Evolutionary conservation across 2,329 filamentous ascomycete genomes (phyloP).

Genomic region (Berkeleyomyces rouxiae): DNA sequence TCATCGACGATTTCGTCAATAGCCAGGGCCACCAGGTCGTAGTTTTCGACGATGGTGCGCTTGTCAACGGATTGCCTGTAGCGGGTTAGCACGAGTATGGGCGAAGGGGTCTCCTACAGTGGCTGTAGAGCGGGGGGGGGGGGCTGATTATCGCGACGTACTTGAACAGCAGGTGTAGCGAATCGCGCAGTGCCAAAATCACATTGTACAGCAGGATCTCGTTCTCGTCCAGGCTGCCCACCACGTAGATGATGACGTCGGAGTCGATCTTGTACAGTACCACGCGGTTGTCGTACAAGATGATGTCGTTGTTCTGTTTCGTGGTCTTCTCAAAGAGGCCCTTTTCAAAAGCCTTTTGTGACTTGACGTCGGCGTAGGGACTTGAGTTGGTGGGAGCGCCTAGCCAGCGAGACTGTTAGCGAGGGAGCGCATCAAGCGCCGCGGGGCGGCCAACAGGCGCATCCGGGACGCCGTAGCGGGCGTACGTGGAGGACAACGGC

Average conservation of each 20-base stretch:
- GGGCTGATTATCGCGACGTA: conserved; percentile 27
- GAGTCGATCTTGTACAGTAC: conserved; percentile 97
- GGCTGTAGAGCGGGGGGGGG: neutral
- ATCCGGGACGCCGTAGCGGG: conserved; percentile 1
- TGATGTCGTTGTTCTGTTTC: conserved; percentile 90
- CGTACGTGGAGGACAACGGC: conserved; percentile 15
- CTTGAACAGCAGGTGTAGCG: conserved; percentile 84
- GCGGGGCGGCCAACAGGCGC: neutral
- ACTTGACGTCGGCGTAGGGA: conserved; percentile 76
- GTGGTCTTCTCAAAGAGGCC: conserved; percentile 87
- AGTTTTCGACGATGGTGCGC: conserved; percentile 95
- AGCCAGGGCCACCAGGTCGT: conserved; percentile 83
- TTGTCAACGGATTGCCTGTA: conserved; percentile 85
- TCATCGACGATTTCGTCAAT: conserved; percentile 94
- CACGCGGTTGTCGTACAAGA: conserved; percentile 91
- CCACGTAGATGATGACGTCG: conserved; percentile 90
- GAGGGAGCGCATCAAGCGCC: conserved; percentile 19
- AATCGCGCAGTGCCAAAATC: conserved; percentile 76
- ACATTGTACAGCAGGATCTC: conserved; percentile 94
- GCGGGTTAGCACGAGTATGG: neutral
- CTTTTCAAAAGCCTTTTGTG: conserved; percentile 94
- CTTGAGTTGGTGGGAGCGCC: conserved; percentile 29
- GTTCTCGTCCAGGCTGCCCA: conserved; percentile 84
- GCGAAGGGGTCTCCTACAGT: conserved; percentile 7
- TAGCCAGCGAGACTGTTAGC: conserved; percentile 4